Conservation (phyloP, 2,329 filamentous ascomycete species). For the Aschersonia sp. region DNA sequence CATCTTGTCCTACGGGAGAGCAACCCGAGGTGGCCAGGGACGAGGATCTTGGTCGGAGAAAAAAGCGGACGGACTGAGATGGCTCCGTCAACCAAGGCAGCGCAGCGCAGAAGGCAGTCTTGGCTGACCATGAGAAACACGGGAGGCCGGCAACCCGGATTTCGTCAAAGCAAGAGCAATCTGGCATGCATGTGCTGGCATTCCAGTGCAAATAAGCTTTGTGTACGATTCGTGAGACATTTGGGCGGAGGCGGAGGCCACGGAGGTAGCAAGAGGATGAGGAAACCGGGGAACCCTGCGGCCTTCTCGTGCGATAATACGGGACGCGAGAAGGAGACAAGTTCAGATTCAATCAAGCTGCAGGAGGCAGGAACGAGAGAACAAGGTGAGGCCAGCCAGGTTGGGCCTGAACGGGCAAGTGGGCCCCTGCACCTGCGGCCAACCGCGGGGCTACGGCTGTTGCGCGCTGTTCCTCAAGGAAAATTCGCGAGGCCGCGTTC, state of each 20-base stretch:
- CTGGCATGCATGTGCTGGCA: conserved; percentile 5
- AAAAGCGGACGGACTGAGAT: too few species aligned
- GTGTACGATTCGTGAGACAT: conserved; percentile 5
- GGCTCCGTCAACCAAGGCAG: too few species aligned
- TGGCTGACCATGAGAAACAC: neutral
- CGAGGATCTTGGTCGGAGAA: neutral
- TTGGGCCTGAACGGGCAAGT: conserved; percentile 1
- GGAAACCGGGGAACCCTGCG: neutral
- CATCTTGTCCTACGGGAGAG: neutral
- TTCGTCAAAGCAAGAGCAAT: neutral
- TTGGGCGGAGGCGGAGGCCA: neutral
- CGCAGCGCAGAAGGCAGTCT: neutral
- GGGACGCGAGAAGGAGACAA: too few species aligned
- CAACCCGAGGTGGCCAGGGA: neutral
- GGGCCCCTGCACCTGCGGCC: neutral
- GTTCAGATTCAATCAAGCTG: too few species aligned
- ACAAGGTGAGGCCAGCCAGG: neutral
- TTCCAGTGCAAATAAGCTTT: conserved; percentile 5
- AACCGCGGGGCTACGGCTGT: neutral
- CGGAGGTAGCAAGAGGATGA: neutral
- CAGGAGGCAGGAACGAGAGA: neutral
- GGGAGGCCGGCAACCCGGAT: conserved; percentile 1
- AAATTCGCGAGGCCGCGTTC: too few species aligned
- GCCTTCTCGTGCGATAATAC: neutral
- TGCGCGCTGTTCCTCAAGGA: too few species aligned